Conservation (phyloP, 75 land plant genomes). For the Ceratopteris richardii region DNA sequence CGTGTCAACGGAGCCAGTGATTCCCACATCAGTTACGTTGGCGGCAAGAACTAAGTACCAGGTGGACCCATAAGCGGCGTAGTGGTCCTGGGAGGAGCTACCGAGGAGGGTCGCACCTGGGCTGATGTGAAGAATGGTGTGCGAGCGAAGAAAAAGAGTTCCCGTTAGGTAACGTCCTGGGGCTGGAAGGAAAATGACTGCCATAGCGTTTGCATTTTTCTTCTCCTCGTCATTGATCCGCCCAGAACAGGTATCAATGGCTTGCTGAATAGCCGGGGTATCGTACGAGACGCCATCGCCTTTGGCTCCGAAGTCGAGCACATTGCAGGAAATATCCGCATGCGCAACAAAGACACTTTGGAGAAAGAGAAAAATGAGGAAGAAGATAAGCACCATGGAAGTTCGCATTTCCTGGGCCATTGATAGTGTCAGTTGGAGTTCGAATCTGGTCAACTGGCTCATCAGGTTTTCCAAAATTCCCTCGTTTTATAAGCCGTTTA, state of each 20-base stretch:
- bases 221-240: too few species aligned
- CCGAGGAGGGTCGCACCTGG: conserved; percentile 50
- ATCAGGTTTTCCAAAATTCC: too few species aligned
- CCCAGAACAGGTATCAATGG: conserved; percentile 51
- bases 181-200: conserved; percentile 31
- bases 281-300: conserved; percentile 66
- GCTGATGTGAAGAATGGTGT: conserved; percentile 42
- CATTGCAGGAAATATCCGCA: conserved; percentile 1
- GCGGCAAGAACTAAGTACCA: conserved; percentile 90
- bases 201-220: conserved; percentile 32
- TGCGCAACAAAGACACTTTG: too few species aligned
- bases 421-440: too few species aligned
- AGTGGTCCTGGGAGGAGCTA: conserved; percentile 50
- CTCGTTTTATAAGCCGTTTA: too few species aligned
- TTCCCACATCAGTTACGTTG: conserved; percentile 54
- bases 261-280: conserved; percentile 66
- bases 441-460: too few species aligned
- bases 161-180: conserved; percentile 69
- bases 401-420: too few species aligned
- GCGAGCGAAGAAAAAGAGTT: conserved; percentile 46
- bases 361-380: too few species aligned
- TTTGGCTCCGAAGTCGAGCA: conserved; percentile 47
- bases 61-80: conserved; percentile 30
- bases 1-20: conserved; percentile 39
- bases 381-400: too few species aligned